A percentile compares a stretch with the other conserved stretches of the same genome.
Evolutionary conservation across 2,329 filamentous ascomycete species (phyloP).

Genomic region (Ceratocystis alfenasii): DNA sequence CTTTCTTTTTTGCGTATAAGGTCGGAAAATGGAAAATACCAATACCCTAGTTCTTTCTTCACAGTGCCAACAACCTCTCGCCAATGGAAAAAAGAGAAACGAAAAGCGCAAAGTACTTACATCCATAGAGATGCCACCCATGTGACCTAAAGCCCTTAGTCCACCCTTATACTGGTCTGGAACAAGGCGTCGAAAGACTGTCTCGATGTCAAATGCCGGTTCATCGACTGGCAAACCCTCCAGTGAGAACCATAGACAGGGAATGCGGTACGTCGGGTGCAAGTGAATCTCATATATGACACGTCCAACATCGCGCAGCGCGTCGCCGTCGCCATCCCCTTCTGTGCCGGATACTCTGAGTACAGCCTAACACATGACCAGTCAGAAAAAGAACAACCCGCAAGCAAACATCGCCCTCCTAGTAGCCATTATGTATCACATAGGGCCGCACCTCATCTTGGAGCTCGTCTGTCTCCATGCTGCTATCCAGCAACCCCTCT

Average conservation of each 20-base stretch:
- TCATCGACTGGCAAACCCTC: slow-evolving; percentile 45
- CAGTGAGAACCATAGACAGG: slow-evolving; percentile 64
- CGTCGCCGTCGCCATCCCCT: slow-evolving; percentile 3
- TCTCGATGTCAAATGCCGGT: slow-evolving; percentile 50
- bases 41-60: slow-evolving; percentile 13
- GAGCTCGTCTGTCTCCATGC: slow-evolving; percentile 41
- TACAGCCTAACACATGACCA: slow-evolving; percentile 18
- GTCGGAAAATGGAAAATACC: slow-evolving; percentile 15
- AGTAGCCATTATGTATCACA: not conserved
- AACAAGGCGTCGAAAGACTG: slow-evolving; percentile 59
- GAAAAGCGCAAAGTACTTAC: slow-evolving; percentile 40
- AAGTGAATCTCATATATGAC: slow-evolving; percentile 64
- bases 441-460: slow-evolving; percentile 36
- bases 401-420: not conserved
- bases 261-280: slow-evolving; percentile 62
- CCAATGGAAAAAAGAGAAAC: slow-evolving; percentile 20
- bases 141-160: slow-evolving; percentile 48
- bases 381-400: slow-evolving; percentile 19
- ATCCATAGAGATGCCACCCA: slow-evolving; percentile 64
- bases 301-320: slow-evolving; percentile 31
- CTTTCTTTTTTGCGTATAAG: slow-evolving; percentile 8
- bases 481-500: slow-evolving; percentile 30
- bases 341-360: not conserved
- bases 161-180: slow-evolving; percentile 51
- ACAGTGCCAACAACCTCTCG: not conserved